Percentiles rank a stretch among this genome's conserved stretches.
Conservation (phyloP, 1,284 basidiomycete species). For the Fomes fomentarius region DNA sequence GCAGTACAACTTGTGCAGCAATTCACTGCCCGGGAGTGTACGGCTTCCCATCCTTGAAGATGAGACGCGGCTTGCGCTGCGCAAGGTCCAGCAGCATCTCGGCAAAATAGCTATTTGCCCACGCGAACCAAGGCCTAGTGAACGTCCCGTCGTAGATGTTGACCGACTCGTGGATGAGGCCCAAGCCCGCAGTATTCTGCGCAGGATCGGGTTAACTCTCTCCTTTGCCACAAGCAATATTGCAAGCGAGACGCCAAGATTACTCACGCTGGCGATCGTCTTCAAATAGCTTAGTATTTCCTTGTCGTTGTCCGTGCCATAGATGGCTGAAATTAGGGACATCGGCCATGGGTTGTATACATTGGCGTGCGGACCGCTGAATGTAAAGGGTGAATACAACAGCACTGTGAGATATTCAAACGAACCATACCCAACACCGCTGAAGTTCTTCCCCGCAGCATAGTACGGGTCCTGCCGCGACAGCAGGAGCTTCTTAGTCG, state of each 20-base stretch:
- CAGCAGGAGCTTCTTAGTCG: constrained; percentile 63
- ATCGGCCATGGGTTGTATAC: constrained; percentile 82
- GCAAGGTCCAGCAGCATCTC: constrained; percentile 82
- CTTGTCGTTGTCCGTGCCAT: constrained; percentile 69
- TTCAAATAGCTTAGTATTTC: constrained; percentile 68
- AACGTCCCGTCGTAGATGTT: constrained; percentile 63
- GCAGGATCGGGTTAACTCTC: background rate
- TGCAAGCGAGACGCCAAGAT: no score
- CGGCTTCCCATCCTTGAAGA: constrained; percentile 62
- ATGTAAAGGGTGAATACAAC: background rate
- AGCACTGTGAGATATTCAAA: no score
- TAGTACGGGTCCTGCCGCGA: constrained; percentile 74
- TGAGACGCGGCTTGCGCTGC: constrained; percentile 68
- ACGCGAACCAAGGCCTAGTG: constrained; percentile 82
- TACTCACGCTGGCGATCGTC: constrained; percentile 64
- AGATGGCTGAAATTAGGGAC: constrained; percentile 76
- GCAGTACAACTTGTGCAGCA: background rate
- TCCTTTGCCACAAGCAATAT: no score
- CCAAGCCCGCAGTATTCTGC: constrained; percentile 73
- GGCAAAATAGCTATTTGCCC: constrained; percentile 81
- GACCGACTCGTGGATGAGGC: constrained; percentile 77
- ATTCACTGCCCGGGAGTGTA: constrained; percentile 51
- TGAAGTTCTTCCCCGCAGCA: constrained; percentile 63
- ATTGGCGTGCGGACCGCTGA: constrained; percentile 74
- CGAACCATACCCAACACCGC: constrained; percentile 70